A percentile compares a stretch with the other conserved stretches of the same genome.
Evolutionary conservation across 257 asterid genomes (phyloP).

Genomic region (Nicotiana otophora): DNA sequence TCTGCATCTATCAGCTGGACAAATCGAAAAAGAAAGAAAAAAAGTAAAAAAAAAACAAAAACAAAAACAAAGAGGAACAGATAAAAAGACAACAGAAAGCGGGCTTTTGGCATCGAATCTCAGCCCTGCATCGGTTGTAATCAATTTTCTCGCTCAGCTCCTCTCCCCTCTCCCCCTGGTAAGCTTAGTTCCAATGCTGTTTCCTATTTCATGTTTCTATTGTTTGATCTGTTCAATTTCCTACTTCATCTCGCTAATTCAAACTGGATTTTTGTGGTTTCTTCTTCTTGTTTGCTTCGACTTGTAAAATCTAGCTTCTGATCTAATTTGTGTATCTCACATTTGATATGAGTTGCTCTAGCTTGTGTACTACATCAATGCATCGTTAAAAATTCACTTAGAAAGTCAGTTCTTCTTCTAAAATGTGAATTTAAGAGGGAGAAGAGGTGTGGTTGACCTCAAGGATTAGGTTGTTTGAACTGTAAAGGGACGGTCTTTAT

Average conservation of each 20-base stretch:
- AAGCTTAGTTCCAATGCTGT: slow-evolving; percentile 20
- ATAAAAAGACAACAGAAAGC: slow-evolving; percentile 9
- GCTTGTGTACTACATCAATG: neutral
- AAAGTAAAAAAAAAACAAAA: neutral
- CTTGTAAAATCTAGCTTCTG: slow-evolving; percentile 11
- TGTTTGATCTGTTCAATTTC: slow-evolving; percentile 24
- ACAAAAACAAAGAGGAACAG: slow-evolving; percentile 8
- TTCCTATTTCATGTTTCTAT: neutral
- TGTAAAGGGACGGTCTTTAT: neutral
- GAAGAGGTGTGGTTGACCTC: neutral
- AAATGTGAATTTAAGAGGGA: neutral
- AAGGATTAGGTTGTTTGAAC: neutral
- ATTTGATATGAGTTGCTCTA: neutral
- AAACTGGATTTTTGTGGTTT: neutral
- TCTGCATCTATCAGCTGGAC: slow-evolving; percentile 29
- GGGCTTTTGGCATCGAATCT: slow-evolving; percentile 14
- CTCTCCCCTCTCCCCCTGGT: slow-evolving; percentile 25
- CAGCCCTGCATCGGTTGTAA: slow-evolving; percentile 12
- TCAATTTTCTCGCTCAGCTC: slow-evolving; percentile 9
- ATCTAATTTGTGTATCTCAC: neutral
- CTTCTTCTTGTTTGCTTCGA: neutral
- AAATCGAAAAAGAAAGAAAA: neutral
- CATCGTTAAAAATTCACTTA: neutral
- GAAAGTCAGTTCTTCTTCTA: neutral
- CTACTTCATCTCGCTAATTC: slow-evolving; percentile 20